phyloP scores from a whole-genome alignment of 2,329 filamentous ascomycete genomes.

The Cercospora sesami region DNA sequence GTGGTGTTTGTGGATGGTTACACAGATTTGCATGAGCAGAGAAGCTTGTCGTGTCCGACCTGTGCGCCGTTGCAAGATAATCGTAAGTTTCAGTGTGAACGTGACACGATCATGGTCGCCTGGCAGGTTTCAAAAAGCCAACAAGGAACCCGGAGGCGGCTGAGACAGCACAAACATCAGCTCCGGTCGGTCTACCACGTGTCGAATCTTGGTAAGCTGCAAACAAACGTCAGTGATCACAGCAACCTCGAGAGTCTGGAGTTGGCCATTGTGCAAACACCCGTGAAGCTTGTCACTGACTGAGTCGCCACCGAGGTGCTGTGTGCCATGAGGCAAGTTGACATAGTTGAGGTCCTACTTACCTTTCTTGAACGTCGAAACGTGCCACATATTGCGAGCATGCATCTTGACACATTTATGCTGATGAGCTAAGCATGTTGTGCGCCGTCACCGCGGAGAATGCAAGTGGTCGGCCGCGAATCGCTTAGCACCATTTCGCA shows the following conservation, averaged over 20 bases:
- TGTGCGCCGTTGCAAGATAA: not conserved
- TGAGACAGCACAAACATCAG: slow-evolving; percentile 3
- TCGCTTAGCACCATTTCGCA: not conserved
- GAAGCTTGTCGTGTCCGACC: not conserved
- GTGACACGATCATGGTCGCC: slow-evolving; percentile 5
- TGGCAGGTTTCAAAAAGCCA: slow-evolving; percentile 3
- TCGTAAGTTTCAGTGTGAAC: not conserved
- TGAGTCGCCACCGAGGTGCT: not conserved
- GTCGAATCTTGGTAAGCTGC: slow-evolving; percentile 10
- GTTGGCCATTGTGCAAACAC: slow-evolving; percentile 1
- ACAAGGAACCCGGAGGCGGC: slow-evolving; percentile 1
- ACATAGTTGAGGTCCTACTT: not conserved
- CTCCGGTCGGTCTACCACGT: slow-evolving; percentile 4
- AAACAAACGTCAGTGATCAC: slow-evolving; percentile 7
- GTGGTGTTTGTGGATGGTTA: not conserved
- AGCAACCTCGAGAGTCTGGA: not conserved
- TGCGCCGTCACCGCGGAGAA: not conserved
- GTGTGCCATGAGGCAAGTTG: not conserved
- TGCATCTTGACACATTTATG: not conserved
- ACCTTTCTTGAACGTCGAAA: not conserved
- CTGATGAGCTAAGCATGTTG: not conserved
- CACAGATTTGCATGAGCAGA: not conserved
- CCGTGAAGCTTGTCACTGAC: not conserved
- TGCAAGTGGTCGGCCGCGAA: not conserved
- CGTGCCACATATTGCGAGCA: not conserved